Evolutionary conservation across 176 grass and related monocot genomes (phyloP).

Genomic region (Oryza longistaminata): DNA sequence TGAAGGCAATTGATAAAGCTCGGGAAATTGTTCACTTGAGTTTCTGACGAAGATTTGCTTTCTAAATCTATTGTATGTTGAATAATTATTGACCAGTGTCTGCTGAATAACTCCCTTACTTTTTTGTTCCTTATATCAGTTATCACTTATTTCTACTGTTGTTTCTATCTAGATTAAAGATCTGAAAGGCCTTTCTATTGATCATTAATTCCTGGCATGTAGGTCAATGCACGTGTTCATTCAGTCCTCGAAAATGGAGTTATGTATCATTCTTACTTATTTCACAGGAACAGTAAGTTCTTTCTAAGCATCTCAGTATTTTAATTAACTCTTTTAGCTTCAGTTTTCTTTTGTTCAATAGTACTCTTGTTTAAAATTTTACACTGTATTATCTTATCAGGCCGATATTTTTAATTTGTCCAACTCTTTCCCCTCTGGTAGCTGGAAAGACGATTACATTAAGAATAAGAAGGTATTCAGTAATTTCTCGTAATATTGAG

Average conservation of each 20-base stretch:
- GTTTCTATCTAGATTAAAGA: conserved; percentile 71
- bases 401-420: conserved; percentile 85
- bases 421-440: conserved; percentile 52
- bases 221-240: conserved; percentile 85
- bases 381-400: conserved; percentile 42
- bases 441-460: conserved; percentile 85
- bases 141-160: conserved; percentile 31
- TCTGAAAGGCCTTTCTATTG: conserved; percentile 90
- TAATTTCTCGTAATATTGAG: conserved; percentile 22
- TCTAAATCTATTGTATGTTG: conserved; percentile 76
- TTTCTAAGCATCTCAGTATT: background rate
- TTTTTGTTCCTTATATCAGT: conserved; percentile 29
- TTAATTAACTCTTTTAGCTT: conserved; percentile 16
- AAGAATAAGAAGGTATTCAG: conserved; percentile 78
- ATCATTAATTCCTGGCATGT: conserved; percentile 96
- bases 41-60: conserved; percentile 69
- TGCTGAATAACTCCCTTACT: conserved; percentile 2
- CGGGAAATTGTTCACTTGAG: conserved; percentile 72
- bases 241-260: conserved; percentile 89
- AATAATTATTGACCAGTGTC: background rate
- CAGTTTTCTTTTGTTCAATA: conserved; percentile 26
- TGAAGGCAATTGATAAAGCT: conserved; percentile 76
- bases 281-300: conserved; percentile 88
- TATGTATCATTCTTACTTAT: conserved; percentile 91
- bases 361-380: conserved; percentile 26